A percentile compares a stretch with the other conserved stretches of the same genome.
Conservation (phyloP, 225 moss, liverwort and hornwort genomes). For the Rhytidiadelphus loreus region DNA sequence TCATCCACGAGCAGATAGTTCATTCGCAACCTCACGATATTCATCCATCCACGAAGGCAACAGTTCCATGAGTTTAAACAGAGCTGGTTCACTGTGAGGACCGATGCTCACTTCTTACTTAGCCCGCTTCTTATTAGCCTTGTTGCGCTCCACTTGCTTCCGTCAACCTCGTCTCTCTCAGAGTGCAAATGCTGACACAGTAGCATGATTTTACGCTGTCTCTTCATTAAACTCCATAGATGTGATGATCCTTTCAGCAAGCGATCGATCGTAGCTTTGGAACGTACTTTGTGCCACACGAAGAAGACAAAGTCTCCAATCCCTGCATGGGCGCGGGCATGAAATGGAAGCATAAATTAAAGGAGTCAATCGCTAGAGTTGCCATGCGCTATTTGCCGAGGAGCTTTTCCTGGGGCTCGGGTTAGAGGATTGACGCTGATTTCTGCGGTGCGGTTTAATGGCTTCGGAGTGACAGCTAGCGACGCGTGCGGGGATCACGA, state of each 20-base stretch:
- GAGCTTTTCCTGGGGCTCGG: not conserved
- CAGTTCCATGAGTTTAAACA: not conserved
- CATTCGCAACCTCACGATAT: not conserved
- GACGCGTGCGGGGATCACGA: not conserved
- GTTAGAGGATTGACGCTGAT: not conserved
- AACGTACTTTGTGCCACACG: not conserved
- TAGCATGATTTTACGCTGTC: not conserved
- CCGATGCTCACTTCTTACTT: not conserved
- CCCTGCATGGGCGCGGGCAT: not conserved
- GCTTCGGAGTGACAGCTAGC: not conserved
- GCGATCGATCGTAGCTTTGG: too few relatives aligned
- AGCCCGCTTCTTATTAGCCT: not conserved
- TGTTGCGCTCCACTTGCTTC: not conserved
- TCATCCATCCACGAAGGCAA: not conserved
- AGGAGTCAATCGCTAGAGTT: not conserved
- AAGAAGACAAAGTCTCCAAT: too few relatives aligned
- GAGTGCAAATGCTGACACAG: not conserved
- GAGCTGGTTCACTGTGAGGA: not conserved
- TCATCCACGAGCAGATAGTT: not conserved
- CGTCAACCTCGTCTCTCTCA: not conserved
- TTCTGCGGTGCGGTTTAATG: not conserved
- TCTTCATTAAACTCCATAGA: not conserved
- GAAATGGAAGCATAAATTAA: too few relatives aligned
- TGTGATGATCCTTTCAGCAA: not conserved
- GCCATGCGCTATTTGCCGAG: not conserved